Percentiles rank a stretch among this genome's conserved stretches.
Evolutionary conservation across 768 basidiomycete genomes (phyloP).

Genomic region (Suillus luteus): DNA sequence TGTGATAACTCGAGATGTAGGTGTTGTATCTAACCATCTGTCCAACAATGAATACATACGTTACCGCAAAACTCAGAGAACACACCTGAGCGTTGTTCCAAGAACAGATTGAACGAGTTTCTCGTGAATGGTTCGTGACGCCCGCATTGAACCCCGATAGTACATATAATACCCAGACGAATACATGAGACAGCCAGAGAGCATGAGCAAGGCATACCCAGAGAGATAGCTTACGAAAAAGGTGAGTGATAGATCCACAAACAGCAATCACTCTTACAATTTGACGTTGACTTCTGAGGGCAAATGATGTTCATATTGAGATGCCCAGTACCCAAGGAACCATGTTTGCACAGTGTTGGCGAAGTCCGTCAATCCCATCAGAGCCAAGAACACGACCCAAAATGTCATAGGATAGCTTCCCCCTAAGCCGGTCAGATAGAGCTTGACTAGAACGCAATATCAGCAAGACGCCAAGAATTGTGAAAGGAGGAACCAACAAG

Average conservation of each 20-base stretch:
- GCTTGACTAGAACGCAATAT: slow-evolving; percentile 34
- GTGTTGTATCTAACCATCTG: slow-evolving; percentile 53
- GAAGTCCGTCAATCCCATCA: slow-evolving; percentile 26
- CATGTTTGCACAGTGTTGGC: slow-evolving; percentile 36
- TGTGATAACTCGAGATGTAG: slow-evolving; percentile 60
- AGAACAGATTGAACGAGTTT: slow-evolving; percentile 54
- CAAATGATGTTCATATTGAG: slow-evolving; percentile 39
- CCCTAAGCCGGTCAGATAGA: slow-evolving; percentile 27
- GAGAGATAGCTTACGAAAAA: slow-evolving; percentile 46
- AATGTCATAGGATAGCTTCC: slow-evolving; percentile 32
- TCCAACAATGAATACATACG: slow-evolving; percentile 32
- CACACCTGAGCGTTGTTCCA: slow-evolving; percentile 62
- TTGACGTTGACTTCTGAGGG: slow-evolving; percentile 36
- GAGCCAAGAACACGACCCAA: slow-evolving; percentile 29
- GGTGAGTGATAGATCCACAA: not conserved
- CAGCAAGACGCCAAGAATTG: slow-evolving; percentile 14
- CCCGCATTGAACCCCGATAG: slow-evolving; percentile 51
- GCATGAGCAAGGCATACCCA: slow-evolving; percentile 42
- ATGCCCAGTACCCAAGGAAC: slow-evolving; percentile 49
- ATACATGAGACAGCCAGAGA: slow-evolving; percentile 36
- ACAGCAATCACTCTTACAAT: slow-evolving; percentile 30
- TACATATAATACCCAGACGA: slow-evolving; percentile 39
- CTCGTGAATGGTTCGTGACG: slow-evolving; percentile 55
- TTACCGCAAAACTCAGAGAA: slow-evolving; percentile 28
- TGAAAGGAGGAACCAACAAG: slow-evolving; percentile 32